These are phyloP conservation scores for Amanita rubescens DNA, from an alignment of 768 basidiomycete genomes.

Conservation along the genomic window DNA sequence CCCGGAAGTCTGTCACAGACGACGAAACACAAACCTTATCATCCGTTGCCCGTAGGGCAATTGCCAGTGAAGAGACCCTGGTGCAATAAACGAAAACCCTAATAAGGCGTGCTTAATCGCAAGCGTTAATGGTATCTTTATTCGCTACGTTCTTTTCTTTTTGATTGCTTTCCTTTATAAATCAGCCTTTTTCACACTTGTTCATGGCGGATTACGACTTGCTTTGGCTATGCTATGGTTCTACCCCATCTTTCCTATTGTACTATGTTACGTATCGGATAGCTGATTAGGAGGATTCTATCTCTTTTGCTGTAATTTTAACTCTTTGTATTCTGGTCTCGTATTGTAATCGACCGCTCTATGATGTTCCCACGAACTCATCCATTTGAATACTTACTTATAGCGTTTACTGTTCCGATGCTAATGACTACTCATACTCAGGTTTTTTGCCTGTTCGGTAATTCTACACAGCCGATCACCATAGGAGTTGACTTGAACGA, in stretches of 20 bases:
- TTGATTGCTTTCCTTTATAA: slow-evolving; percentile 9
- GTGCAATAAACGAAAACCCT: slow-evolving; percentile 9
- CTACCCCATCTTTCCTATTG: neutral
- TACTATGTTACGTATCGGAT: neutral
- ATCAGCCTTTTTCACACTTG: slow-evolving; percentile 1
- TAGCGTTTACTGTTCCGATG: too few species aligned
- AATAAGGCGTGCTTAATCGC: neutral
- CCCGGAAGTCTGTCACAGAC: slow-evolving; percentile 2
- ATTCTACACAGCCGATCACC: too few species aligned
- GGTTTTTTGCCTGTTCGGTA: too few species aligned
- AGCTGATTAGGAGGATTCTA: neutral
- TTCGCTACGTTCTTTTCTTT: slow-evolving; percentile 12
- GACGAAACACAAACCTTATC: slow-evolving; percentile 1
- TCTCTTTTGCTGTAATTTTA: slow-evolving; percentile 3
- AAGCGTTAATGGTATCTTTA: slow-evolving; percentile 3
- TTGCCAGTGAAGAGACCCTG: slow-evolving; percentile 10
- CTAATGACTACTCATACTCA: too few species aligned
- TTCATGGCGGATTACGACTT: neutral
- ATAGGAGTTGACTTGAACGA: too few species aligned
- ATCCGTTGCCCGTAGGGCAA: neutral
- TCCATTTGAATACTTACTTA: too few species aligned
- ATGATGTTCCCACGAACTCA: too few species aligned
- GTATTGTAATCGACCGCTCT: too few species aligned
- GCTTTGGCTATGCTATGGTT: neutral
- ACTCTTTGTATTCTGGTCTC: neutral